A percentile compares a stretch with the other conserved stretches of the same genome.
phyloP scores from a whole-genome alignment of 2,329 filamentous ascomycete genomes.

The Furcasterigmium sp. region DNA sequence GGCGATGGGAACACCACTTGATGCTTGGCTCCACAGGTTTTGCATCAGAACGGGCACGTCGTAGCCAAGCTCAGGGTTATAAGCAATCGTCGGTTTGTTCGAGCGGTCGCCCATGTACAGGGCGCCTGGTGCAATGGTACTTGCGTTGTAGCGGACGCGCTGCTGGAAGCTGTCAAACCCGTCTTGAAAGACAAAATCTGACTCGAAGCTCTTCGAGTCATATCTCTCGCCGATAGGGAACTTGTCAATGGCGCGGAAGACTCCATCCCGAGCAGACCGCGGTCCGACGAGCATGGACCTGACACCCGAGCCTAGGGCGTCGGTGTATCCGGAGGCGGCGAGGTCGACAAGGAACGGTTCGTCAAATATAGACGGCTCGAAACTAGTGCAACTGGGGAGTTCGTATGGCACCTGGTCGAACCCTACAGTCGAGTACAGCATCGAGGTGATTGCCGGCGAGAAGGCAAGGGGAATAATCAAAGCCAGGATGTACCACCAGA shows the following conservation, averaged over 20 bases:
- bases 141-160: constrained; percentile 35
- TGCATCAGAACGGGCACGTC: constrained; percentile 2
- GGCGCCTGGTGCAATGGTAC: not conserved
- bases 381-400: not conserved
- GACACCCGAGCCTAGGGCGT: not conserved
- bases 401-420: not conserved
- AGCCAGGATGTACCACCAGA: constrained; percentile 6
- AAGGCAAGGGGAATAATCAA: not conserved
- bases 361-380: not conserved
- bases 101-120: constrained; percentile 10
- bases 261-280: not conserved
- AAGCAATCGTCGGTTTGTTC: constrained; percentile 6
- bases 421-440: not conserved
- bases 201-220: constrained; percentile 11
- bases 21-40: constrained; percentile 8
- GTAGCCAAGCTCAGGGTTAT: not conserved
- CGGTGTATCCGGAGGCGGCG: not conserved
- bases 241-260: constrained; percentile 4
- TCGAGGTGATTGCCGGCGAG: not conserved
- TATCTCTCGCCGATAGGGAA: constrained; percentile 7
- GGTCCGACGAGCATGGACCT: not conserved
- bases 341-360: not conserved
- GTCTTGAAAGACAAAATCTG: constrained; percentile 32
- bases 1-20: constrained; percentile 7
- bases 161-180: constrained; percentile 46